Base-by-base conservation (phyloP, 768 basidiomycete genomes). In the Suillus paluster region DNA sequence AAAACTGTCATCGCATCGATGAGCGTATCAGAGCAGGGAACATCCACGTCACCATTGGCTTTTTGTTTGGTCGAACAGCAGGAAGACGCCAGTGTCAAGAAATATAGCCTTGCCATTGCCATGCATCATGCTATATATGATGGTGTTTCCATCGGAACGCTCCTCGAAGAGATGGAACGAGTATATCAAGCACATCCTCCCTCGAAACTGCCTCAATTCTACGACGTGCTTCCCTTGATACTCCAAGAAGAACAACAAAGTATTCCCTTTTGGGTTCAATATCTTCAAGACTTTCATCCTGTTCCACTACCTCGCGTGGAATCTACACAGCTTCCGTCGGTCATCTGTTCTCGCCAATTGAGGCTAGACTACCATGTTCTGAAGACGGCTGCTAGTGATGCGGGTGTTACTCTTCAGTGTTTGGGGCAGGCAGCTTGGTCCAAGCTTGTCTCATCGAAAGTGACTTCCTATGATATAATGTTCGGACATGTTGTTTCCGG, bases 91-190 rank as follows among this genome's bases (percentile, higher is more conserved):
- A 33, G 36, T 5, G 71, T 76, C 15, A 46, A 15, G 12, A 38
- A 50, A 39, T 52, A 58, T 42, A 55, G 58, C 38, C 68, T 84
- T 6, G 75, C 80, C 14, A 63, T 84, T 4, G 73, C 77, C 44
- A 75, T 83, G 71, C 82, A 83, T 64, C 82, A 83, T 64, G 80
- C 81, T 4, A 61, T 83, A 21, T 83, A 83, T 59, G 82, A 83
- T 61, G 82, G 82, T 12, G 50, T 78, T 30, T 80, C 82, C 12
- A 64, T 83, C 19, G 68, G 68, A n/a, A 70, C 67, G 30, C 70
- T 83, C 8, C 62, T 82, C 14, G 61, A 72, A 12, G 58, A 68
- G 30, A 70, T 83, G 2, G 67, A 76, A 46, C 52, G 59, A 17
- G 54, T 74, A 10, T 83, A 83, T 61, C 57, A 52, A 33, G 68